Conservation (phyloP, 2,329 filamentous ascomycete genomes). For the Aspergillus brunneoviolaceus region DNA sequence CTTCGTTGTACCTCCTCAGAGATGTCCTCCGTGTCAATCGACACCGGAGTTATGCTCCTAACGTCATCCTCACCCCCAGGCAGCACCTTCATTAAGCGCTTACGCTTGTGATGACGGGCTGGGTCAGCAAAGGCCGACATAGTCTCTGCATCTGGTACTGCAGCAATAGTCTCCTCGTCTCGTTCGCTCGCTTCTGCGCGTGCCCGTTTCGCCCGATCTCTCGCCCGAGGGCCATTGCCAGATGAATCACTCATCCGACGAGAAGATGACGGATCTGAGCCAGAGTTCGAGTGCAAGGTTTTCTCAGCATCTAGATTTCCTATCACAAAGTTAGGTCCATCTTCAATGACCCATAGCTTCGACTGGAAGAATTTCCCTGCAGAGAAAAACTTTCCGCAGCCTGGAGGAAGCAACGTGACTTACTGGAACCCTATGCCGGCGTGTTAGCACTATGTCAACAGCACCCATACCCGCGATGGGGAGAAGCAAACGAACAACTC, state of each 20-base stretch:
- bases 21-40: slow-evolving; percentile 46
- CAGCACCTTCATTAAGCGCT: slow-evolving; percentile 21
- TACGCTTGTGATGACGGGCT: slow-evolving; percentile 22
- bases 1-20: slow-evolving; percentile 47
- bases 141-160: neutral
- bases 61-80: slow-evolving; percentile 26
- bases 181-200: neutral
- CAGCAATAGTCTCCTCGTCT: neutral
- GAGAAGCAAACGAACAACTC: slow-evolving; percentile 10
- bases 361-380: neutral
- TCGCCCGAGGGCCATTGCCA: neutral
- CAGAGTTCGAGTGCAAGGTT: neutral
- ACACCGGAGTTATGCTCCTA: slow-evolving; percentile 21
- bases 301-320: neutral
- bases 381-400: neutral
- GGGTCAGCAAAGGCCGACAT: neutral
- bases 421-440: neutral
- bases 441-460: too few species aligned
- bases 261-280: neutral
- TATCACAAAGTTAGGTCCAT: neutral
- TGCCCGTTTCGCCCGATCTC: neutral
- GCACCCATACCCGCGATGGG: too few species aligned
- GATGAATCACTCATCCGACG: neutral
- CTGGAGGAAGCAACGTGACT: neutral
- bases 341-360: neutral